Evolutionary conservation across 75 land plant genomes (phyloP).

Genomic region (Pinus albicaulis): DNA sequence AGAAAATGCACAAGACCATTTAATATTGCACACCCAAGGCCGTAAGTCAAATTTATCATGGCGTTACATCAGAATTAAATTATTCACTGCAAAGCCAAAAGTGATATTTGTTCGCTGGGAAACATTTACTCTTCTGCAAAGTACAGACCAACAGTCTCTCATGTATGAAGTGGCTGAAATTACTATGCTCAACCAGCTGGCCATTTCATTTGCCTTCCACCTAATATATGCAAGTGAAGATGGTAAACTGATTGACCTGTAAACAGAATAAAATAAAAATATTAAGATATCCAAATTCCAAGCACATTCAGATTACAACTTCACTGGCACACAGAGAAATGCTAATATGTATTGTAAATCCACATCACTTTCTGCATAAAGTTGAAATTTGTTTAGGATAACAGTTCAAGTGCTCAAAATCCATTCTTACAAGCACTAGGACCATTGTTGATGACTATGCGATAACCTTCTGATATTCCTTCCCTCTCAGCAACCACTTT

Average conservation of each 20-base stretch:
- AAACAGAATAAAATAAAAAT: not conserved
- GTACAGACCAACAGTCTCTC: not conserved
- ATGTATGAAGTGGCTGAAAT: not conserved
- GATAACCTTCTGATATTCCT: constrained; percentile 73
- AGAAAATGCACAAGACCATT: not conserved
- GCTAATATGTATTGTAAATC: not conserved
- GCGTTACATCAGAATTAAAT: not conserved
- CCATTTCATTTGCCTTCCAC: constrained; percentile 98
- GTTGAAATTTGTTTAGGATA: not conserved
- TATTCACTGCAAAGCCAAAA: not conserved
- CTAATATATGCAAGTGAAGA: constrained; percentile 92
- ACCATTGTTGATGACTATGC: constrained; percentile 90
- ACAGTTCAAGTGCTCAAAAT: not conserved
- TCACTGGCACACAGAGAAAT: not conserved
- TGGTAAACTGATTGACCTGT: constrained; percentile 98
- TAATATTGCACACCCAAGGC: not conserved
- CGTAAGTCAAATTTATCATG: not conserved
- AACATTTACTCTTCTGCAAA: not conserved
- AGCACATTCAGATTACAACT: not conserved
- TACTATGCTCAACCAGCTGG: constrained; percentile 77
- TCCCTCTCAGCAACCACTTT: constrained; percentile 86
- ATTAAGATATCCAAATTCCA: not conserved
- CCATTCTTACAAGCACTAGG: constrained; percentile 70
- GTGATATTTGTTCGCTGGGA: not conserved
- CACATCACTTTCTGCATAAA: not conserved